Evolutionary conservation across 1,284 basidiomycete species (phyloP).

Genomic region (Pascua sp.): DNA sequence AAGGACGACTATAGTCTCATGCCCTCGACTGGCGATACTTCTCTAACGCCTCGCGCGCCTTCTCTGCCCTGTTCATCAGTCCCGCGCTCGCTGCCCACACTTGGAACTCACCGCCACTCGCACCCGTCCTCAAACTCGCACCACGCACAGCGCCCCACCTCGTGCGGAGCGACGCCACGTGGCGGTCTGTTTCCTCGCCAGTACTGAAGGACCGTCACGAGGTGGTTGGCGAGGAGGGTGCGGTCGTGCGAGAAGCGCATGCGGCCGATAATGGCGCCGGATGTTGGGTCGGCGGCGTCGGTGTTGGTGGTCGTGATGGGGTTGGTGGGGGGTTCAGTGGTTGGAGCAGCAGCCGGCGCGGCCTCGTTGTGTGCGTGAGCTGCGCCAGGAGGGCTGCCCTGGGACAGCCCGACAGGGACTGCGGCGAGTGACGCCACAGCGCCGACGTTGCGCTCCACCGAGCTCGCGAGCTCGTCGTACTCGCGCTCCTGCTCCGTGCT

Average conservation of each 20-base stretch:
- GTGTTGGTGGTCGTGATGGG: too few species aligned
- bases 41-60: constrained; percentile 28
- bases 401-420: too few species aligned
- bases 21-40: not conserved
- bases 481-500: constrained; percentile 29
- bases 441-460: constrained; percentile 42
- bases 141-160: constrained; percentile 67
- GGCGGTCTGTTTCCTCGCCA: constrained; percentile 70
- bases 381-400: too few species aligned
- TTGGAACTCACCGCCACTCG: constrained; percentile 66
- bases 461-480: constrained; percentile 50
- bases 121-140: constrained; percentile 76
- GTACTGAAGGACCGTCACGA: constrained; percentile 62
- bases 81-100: not conserved
- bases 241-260: constrained; percentile 62
- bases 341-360: not conserved
- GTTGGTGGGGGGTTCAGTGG: not conserved
- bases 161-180: constrained; percentile 62
- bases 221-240: constrained; percentile 57
- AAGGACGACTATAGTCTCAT: too few species aligned
- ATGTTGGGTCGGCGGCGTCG: constrained; percentile 13
- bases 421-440: not conserved
- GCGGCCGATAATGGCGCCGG: constrained; percentile 61
- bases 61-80: constrained; percentile 19
- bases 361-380: not conserved